Conservation (phyloP, 2,329 filamentous ascomycete genomes). For the Trichoderma endophyticum region DNA sequence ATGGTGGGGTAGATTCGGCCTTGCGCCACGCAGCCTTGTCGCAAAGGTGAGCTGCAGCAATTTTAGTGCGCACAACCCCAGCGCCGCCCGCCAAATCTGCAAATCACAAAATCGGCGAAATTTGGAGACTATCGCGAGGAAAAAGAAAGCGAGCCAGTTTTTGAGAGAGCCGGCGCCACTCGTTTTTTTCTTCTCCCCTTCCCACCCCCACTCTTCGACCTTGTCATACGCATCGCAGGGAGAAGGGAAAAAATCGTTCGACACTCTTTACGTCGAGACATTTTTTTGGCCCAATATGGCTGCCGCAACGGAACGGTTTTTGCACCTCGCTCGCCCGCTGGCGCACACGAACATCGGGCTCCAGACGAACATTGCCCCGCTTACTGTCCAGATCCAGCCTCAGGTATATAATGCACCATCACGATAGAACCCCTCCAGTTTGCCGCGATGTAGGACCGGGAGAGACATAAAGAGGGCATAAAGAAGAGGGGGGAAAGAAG, state of each 20-base stretch:
- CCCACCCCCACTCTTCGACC: conserved; percentile 17
- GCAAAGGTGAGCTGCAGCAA: conserved; percentile 32
- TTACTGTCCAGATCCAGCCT: conserved; percentile 92
- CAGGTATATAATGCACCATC: conserved; percentile 60
- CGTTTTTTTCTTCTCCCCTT: conserved; percentile 21
- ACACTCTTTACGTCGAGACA: conserved; percentile 20
- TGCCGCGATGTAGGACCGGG: neutral
- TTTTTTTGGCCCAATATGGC: conserved; percentile 65
- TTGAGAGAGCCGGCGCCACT: conserved; percentile 26
- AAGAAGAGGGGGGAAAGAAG: neutral
- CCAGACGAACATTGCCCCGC: conserved; percentile 82
- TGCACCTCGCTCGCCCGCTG: conserved; percentile 90
- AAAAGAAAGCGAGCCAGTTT: conserved; percentile 19
- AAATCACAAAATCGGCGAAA: conserved; percentile 45
- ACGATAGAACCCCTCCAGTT: conserved; percentile 19
- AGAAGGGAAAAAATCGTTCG: neutral
- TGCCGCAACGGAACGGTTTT: conserved; percentile 75
- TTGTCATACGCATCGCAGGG: conserved; percentile 3
- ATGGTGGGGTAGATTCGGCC: conserved; percentile 29
- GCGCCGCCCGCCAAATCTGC: conserved; percentile 39
- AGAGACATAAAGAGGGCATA: neutral
- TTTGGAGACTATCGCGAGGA: conserved; percentile 36
- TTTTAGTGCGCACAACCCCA: conserved; percentile 56
- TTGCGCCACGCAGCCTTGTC: conserved; percentile 40
- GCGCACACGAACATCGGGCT: conserved; percentile 76